Evolutionary conservation across 2,329 filamentous ascomycete genomes (phyloP), one percentile per base, ranked within the genome.

Genomic region (Gaeumannomyces sp.): DNA sequence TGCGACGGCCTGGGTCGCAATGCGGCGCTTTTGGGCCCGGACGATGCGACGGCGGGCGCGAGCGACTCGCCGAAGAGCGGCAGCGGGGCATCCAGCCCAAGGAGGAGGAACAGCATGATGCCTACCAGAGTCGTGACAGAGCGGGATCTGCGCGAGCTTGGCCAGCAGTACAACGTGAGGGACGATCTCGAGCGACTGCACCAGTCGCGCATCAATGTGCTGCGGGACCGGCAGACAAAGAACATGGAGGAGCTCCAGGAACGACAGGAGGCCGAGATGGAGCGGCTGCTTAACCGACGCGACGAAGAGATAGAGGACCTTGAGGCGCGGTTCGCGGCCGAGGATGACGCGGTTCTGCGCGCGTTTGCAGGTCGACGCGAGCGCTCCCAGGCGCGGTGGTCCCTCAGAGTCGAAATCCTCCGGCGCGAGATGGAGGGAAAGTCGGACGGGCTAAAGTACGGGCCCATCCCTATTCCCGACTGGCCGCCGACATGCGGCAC

Each of bases 201-300:
- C 67, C 79, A 85, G 69, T 79, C 83, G 56, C 84, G 83, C 71
- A 87, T 89, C 72, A 88, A 88, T 69, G 85, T 88, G 31, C 81
- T 89, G 77, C 79, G 86, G n/a, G 86, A 88, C 66, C 82, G 83
- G 58, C 86, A 89, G 71, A 80, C 84, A 1, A 86, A 86, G 71
- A 78, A 82, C 35, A 82, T 88, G 77, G 85, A 88, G 69, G 82
- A 86, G 66, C 76, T 88, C 4, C 73, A 84, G 1, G 78, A 81
- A 56, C 78, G 81, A 29, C 86, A 89, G 68, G 80, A 83, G 66
- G 72, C 72, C 1, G 85, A 88, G 69, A 70, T 83, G 62, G 74
- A 77, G 29, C 77, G 76, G 60, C 72, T 86, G n/a, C 70, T 71
- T 1, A 76, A 77, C 29, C 80, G 79, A 67, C 79, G 80, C 63